A percentile compares a stretch with the other conserved stretches of the same genome.
Conservation (phyloP, 371 early-diverging fungal genomes). For the Mortierella sp. region DNA sequence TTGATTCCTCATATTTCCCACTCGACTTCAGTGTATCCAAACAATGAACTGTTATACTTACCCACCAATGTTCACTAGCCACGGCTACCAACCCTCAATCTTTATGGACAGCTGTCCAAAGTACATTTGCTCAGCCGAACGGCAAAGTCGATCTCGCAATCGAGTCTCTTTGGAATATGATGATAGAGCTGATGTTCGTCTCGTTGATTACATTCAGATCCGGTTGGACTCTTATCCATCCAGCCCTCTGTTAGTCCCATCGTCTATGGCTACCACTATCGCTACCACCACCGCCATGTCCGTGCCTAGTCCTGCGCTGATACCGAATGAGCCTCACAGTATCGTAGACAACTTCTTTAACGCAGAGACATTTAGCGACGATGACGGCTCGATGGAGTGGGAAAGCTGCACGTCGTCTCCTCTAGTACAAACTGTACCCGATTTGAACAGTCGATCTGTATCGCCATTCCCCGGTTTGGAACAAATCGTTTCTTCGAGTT, state of each 20-base stretch:
- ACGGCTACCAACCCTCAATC: slow-evolving; percentile 47
- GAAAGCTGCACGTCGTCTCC: slow-evolving; percentile 29
- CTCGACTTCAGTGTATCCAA: background rate
- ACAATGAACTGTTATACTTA: slow-evolving; percentile 15
- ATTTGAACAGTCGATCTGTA: background rate
- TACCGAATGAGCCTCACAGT: slow-evolving; percentile 1
- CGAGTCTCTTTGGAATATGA: background rate
- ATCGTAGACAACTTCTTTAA: background rate
- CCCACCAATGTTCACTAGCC: slow-evolving; percentile 44
- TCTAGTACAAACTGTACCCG: background rate
- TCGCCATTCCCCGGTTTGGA: background rate
- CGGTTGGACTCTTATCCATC: slow-evolving; percentile 24
- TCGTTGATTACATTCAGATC: slow-evolving; percentile 27
- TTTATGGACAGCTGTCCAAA: slow-evolving; percentile 30
- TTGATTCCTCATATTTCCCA: background rate
- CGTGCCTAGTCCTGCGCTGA: background rate
- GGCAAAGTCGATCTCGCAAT: background rate
- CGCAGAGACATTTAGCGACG: background rate
- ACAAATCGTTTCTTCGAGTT: background rate
- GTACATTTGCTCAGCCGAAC: background rate
- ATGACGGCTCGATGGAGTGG: slow-evolving; percentile 28
- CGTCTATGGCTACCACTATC: background rate
- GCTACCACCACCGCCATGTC: background rate
- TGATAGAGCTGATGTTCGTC: background rate
- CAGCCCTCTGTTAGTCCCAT: background rate